Evolutionary conservation across 352 stramenopile species (phyloP), one percentile per base, ranked within the genome.

Genomic region (Pythium pyrilobum): DNA sequence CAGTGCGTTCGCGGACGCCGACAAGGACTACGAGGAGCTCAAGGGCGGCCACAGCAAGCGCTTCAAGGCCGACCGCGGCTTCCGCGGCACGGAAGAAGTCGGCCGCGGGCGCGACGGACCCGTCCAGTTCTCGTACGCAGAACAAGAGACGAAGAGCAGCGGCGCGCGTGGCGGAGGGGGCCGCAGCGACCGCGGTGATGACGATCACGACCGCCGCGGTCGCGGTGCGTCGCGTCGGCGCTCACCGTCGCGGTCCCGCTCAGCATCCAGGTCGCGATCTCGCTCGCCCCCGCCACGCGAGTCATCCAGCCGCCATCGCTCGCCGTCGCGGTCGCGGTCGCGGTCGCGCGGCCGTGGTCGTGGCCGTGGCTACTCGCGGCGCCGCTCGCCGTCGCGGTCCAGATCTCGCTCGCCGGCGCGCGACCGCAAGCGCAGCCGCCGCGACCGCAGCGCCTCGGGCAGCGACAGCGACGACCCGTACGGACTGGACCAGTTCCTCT

Each of bases 21-120:
- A 96, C 49, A 80, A 85, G 46, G 85, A 98, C 53, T 96, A 96
- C 41, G 84, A 96, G 28, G 88, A 97, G 23, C 73, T 99, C n/a
- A 96, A 88, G 65, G 65, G 62, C 11, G 71, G 71, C 5, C 70
- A 85, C 39, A 71, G 69, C 23, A 93, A 90, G 56, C 82, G 87
- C 5, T 97, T 97, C 60, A 85, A 89, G 53, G 86, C 89, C 4
- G 89, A 97, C 65, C 86, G 85, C 34, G 81, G 91, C 61, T 96
- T 96, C 63, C 81, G 84, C 27, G 89, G 87, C 28, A 91, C 82
- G 12, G 78, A 92, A 34, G 69, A 82, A 51, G 71, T 83, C 15
- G 73, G 69, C 5, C 66, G 64, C 20, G 52, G 57, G 18, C 80
- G 87, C 12, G 73, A 91, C 51, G 83, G 80, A 24, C 87, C 87